phyloP scores from a whole-genome alignment of 768 basidiomycete species.

The Kwoniella sp. region DNA sequence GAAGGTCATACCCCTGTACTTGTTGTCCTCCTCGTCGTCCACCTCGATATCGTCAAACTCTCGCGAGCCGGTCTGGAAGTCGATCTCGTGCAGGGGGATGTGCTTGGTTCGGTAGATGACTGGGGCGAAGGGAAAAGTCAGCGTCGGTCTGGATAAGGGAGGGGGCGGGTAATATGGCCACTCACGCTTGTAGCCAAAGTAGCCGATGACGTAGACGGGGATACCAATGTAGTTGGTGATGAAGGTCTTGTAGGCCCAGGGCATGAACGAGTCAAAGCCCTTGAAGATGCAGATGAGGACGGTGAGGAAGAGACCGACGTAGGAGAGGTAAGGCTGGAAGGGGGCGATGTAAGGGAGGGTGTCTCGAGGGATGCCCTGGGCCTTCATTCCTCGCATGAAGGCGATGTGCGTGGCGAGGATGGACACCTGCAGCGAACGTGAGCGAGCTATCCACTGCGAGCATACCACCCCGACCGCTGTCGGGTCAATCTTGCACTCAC shows the following conservation, averaged over 20 bases:
- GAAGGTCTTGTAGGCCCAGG: slow-evolving; percentile 54
- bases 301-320: slow-evolving; percentile 66
- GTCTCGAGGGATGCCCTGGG: slow-evolving; percentile 54
- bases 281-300: slow-evolving; percentile 58
- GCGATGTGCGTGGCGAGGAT: slow-evolving; percentile 35
- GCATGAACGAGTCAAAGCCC: slow-evolving; percentile 56
- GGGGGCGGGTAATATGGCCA: no score
- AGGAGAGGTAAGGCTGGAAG: slow-evolving; percentile 60
- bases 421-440: slow-evolving; percentile 53
- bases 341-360: slow-evolving; percentile 50
- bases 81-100: slow-evolving; percentile 34
- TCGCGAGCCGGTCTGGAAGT: slow-evolving; percentile 38
- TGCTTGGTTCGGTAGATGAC: slow-evolving; percentile 29
- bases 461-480: no score
- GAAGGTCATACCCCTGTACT: slow-evolving; percentile 23
- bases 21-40: slow-evolving; percentile 27
- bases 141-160: no score
- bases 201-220: slow-evolving; percentile 56
- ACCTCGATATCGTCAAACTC: slow-evolving; percentile 42
- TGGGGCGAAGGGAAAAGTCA: no score
- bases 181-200: slow-evolving; percentile 53
- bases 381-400: slow-evolving; percentile 39
- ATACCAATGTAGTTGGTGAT: slow-evolving; percentile 52
- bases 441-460: no score
- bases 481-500: slow-evolving; percentile 7